These are phyloP conservation scores for Podaxis sp. DNA, from an alignment of 768 basidiomycete genomes.

Conservation along the genomic window DNA sequence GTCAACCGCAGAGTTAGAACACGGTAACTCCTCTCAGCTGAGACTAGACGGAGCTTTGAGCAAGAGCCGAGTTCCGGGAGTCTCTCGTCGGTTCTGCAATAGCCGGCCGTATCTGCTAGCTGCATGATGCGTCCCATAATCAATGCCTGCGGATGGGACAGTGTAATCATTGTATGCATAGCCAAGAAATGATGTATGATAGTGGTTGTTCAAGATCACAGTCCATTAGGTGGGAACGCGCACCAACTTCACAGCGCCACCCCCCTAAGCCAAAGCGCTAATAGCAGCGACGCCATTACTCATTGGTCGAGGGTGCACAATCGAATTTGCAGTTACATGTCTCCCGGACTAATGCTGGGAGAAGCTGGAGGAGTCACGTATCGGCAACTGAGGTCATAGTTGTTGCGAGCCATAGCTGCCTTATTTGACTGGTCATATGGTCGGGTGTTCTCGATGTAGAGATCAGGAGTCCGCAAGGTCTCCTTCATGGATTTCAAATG, in stretches of 20 bases:
- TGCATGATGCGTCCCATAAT: neutral
- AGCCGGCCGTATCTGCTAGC: neutral
- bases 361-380: no score
- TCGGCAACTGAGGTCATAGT: neutral
- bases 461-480: neutral
- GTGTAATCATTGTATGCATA: neutral
- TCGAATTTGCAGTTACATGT: no score
- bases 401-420: neutral
- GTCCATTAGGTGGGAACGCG: neutral
- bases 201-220: neutral
- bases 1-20: no score
- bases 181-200: neutral
- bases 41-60: neutral
- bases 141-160: neutral
- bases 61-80: constrained; percentile 1
- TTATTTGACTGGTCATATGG: neutral
- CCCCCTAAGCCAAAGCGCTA: no score
- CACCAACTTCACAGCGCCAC: neutral
- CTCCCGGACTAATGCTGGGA: no score
- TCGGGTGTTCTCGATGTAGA: neutral
- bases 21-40: no score
- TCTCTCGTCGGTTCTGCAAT: neutral
- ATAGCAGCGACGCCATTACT: no score
- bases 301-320: no score
- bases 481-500: neutral